Conservation (phyloP, 768 basidiomycete genomes). For the Leccinum fibrillosum region DNA sequence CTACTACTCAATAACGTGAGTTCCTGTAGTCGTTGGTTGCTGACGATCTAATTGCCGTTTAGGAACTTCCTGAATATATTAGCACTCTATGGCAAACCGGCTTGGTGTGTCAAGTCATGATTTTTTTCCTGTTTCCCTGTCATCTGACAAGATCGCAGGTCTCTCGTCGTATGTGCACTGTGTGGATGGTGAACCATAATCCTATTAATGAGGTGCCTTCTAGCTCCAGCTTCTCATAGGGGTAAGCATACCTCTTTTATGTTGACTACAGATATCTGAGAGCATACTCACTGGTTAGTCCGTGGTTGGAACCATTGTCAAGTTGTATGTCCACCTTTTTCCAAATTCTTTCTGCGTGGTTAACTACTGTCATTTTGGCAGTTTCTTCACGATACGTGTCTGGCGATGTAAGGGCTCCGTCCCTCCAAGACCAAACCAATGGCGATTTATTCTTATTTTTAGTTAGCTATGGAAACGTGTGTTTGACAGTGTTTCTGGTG, state of each 20-base stretch:
- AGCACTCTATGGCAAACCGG: conserved; percentile 37
- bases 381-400: conserved; percentile 56
- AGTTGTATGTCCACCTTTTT: conserved; percentile 38
- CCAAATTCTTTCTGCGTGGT: neutral
- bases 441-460: neutral
- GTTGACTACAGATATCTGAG: conserved; percentile 3
- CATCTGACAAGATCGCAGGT: conserved; percentile 36
- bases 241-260: conserved; percentile 19
- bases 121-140: neutral
- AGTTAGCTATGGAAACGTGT: conserved; percentile 56
- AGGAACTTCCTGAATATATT: conserved; percentile 41
- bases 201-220: neutral
- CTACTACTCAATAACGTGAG: conserved; percentile 53
- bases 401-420: conserved; percentile 52
- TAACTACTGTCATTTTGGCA: conserved; percentile 17
- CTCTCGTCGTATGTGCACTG: conserved; percentile 41
- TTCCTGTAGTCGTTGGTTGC: neutral
- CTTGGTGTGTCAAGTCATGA: conserved; percentile 39
- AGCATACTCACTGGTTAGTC: conserved; percentile 33
- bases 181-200: conserved; percentile 4
- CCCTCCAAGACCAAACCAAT: neutral
- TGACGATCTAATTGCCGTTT: conserved; percentile 2
- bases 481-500: conserved; percentile 46
- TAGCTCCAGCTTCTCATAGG: conserved; percentile 46
- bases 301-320: conserved; percentile 54